Conservation (phyloP, 2,329 filamentous ascomycete genomes). For the Colletotrichum neosansevieriae region DNA sequence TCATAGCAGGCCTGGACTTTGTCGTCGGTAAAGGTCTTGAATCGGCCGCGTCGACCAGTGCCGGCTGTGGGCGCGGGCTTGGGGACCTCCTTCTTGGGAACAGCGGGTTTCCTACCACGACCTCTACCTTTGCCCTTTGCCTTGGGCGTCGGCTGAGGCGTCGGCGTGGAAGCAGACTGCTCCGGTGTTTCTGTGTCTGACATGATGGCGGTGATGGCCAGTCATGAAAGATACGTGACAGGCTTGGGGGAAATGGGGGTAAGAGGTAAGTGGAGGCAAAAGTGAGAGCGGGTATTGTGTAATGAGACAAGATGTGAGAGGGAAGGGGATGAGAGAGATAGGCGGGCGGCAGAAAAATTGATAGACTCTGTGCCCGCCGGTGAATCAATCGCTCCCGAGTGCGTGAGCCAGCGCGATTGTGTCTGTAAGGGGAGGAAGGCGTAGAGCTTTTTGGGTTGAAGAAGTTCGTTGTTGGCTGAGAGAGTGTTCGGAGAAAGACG, state of each 20-base stretch:
- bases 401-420: conserved; percentile 24
- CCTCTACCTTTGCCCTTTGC: conserved; percentile 43
- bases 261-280: conserved; percentile 37
- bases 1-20: conserved; percentile 70
- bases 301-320: conserved; percentile 31
- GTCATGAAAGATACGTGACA: conserved; percentile 40
- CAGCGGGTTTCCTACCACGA: conserved; percentile 39
- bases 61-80: conserved; percentile 54
- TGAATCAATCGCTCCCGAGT: conserved; percentile 1
- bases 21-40: conserved; percentile 67
- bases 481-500: conserved; percentile 39
- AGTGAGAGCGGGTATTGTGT: conserved; percentile 39
- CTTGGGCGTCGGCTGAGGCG: conserved; percentile 41
- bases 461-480: conserved; percentile 40
- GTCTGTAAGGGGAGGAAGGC: conserved; percentile 8
- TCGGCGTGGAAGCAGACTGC: conserved; percentile 39
- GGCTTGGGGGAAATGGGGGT: conserved; percentile 26
- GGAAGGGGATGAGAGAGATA: conserved; percentile 27
- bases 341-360: conserved; percentile 18
- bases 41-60: conserved; percentile 60
- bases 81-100: conserved; percentile 43
- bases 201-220: conserved; percentile 48
- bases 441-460: conserved; percentile 32
- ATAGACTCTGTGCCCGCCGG: conserved; percentile 8
- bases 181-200: conserved; percentile 41